Evolutionary conservation across 345 rosid species (phyloP).

Genomic region (Linum usitatissimum): DNA sequence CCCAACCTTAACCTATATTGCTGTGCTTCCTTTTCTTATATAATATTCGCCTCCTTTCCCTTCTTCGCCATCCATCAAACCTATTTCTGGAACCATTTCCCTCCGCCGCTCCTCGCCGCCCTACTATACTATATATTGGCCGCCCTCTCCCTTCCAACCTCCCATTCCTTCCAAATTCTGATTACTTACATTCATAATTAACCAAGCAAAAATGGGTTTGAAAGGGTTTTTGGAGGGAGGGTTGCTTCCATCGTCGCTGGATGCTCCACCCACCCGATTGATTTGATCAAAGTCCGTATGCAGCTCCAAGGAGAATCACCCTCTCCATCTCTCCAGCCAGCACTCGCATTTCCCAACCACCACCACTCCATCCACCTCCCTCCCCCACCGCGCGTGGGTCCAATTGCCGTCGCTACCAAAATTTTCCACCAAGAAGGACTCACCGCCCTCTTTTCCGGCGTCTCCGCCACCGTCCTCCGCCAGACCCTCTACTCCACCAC

Average conservation of each 20-base stretch:
- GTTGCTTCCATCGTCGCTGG: slow-evolving; percentile 1
- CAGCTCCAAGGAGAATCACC: slow-evolving; percentile 2
- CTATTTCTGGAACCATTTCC: too few relatives aligned
- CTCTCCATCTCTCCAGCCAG: background rate
- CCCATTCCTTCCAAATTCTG: background rate
- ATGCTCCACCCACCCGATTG: background rate
- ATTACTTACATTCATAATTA: background rate
- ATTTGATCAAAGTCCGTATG: slow-evolving; percentile 3
- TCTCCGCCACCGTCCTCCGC: slow-evolving; percentile 8
- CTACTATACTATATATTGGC: too few relatives aligned
- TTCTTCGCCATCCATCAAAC: too few relatives aligned
- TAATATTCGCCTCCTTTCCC: too few relatives aligned
- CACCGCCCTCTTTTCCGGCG: background rate
- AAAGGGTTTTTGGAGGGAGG: slow-evolving; percentile 5
- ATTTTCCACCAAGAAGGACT: slow-evolving; percentile 1
- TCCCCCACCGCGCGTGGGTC: background rate
- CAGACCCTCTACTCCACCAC: slow-evolving; percentile 8
- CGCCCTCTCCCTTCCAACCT: background rate
- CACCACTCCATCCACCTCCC: background rate
- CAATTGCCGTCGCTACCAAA: background rate
- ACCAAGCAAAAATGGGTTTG: background rate
- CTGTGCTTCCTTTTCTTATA: too few relatives aligned
- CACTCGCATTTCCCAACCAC: slow-evolving; percentile 1
- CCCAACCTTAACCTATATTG: background rate
- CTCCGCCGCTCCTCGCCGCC: too few relatives aligned